These are phyloP conservation scores for Trichophyton rubrum DNA, from an alignment of 2,329 filamentous ascomycete species.

Conservation along the genomic window DNA sequence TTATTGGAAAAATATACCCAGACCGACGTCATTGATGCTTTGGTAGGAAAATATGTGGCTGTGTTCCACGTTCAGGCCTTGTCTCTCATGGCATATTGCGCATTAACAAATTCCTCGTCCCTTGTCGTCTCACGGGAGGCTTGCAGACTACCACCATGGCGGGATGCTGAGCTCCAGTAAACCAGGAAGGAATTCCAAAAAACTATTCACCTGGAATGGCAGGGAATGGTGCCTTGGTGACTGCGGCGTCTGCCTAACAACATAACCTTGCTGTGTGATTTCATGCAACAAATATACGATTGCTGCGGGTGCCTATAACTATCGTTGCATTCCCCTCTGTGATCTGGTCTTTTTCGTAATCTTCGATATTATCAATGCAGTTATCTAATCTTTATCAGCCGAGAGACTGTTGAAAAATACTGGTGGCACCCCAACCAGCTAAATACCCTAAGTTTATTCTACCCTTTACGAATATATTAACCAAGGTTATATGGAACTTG, in stretches of 20 bases:
- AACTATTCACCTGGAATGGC: neutral
- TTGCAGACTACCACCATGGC: neutral
- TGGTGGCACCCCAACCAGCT: no score
- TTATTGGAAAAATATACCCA: neutral
- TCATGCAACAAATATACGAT: neutral
- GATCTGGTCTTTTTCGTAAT: neutral
- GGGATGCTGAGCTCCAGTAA: neutral
- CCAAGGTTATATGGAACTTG: neutral
- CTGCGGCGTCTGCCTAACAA: neutral
- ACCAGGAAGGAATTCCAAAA: neutral
- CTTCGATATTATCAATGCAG: neutral
- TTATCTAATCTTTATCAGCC: neutral
- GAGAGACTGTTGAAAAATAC: no score
- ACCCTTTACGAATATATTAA: neutral
- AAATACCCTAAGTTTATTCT: neutral
- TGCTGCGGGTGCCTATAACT: neutral
- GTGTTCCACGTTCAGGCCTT: neutral
- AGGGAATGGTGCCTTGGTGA: neutral
- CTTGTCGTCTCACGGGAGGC: neutral
- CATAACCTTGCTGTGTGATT: neutral
- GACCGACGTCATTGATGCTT: neutral
- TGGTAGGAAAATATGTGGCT: neutral
- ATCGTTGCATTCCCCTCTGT: neutral
- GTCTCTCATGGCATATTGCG: neutral
- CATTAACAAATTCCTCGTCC: neutral